Evolutionary conservation across 352 stramenopile genomes (phyloP).

Genomic region (Phytophthora pisi): DNA sequence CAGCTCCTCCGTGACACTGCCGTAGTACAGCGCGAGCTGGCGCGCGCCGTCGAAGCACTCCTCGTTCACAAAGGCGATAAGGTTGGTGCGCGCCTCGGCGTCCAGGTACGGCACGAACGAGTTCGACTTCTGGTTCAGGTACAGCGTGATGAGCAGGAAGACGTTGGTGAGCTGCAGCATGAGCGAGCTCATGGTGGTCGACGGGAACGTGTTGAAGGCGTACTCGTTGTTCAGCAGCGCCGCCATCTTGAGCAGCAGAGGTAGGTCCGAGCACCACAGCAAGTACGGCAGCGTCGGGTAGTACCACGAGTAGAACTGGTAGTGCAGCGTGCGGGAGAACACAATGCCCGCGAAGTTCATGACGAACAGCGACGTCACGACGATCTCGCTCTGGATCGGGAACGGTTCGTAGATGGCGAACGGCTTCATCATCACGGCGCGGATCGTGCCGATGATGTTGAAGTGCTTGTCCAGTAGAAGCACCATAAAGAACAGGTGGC

Average conservation of each 20-base stretch:
- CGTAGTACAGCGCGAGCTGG: conserved; percentile 83
- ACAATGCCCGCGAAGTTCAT: conserved; percentile 98
- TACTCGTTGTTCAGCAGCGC: conserved; percentile 84
- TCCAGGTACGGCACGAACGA: conserved; percentile 82
- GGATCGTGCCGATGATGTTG: conserved; percentile 76
- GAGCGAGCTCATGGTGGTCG: conserved; percentile 90
- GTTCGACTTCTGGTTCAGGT: conserved; percentile 66
- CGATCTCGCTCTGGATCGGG: conserved; percentile 80
- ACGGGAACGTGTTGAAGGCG: conserved; percentile 97
- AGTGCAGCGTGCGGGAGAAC: conserved; percentile 97
- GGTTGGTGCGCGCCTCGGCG: conserved; percentile 66
- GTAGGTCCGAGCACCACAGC: conserved; percentile 90
- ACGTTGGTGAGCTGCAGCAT: conserved; percentile 93
- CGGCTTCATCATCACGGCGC: conserved; percentile 71
- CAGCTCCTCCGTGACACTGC: conserved; percentile 80
- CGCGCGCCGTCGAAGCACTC: conserved; percentile 78
- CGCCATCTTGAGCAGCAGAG: conserved; percentile 84
- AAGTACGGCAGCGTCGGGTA: conserved; percentile 96
- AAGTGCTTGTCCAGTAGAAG: conserved; percentile 87
- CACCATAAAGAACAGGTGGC: conserved; percentile 76
- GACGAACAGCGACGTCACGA: conserved; percentile 88
- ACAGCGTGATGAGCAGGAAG: conserved; percentile 83
- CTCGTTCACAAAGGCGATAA: conserved; percentile 79
- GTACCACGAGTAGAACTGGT: conserved; percentile 98
- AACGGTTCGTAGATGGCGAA: conserved; percentile 79